These are phyloP conservation scores for Carpinus fangiana DNA, from an alignment of 306 rosid genomes.

Conservation along the genomic window DNA sequence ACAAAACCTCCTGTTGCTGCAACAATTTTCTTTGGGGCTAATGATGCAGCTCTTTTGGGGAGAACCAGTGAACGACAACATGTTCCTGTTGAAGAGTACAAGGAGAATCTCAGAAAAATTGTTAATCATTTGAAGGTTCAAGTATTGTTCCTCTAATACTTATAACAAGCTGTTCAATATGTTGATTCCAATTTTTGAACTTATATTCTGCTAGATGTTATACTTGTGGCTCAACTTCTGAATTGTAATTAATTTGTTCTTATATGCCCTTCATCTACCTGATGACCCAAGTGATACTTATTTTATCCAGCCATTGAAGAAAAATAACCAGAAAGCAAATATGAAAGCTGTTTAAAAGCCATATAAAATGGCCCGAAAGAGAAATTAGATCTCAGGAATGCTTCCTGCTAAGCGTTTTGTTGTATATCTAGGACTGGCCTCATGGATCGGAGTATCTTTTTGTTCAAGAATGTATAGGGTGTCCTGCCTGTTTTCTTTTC, in stretches of 20 bases:
- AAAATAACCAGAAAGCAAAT: not conserved
- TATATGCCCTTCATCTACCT: slow-evolving; percentile 8
- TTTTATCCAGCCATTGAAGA: not conserved
- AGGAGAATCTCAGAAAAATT: slow-evolving; percentile 65
- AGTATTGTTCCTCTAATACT: slow-evolving; percentile 14
- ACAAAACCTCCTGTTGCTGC: slow-evolving; percentile 59
- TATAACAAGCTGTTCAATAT: slow-evolving; percentile 7
- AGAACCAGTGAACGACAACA: slow-evolving; percentile 69
- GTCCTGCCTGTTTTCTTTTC: not conserved
- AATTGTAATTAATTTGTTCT: not conserved
- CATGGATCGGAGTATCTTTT: not conserved
- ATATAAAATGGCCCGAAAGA: slow-evolving; percentile 11
- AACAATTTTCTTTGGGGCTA: slow-evolving; percentile 89
- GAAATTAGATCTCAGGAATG: not conserved
- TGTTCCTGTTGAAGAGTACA: slow-evolving; percentile 81
- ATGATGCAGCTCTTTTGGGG: slow-evolving; percentile 78
- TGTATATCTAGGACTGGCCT: slow-evolving; percentile 8
- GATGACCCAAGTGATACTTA: slow-evolving; percentile 11
- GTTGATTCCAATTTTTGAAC: slow-evolving; percentile 3
- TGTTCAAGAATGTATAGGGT: not conserved
- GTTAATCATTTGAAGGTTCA: slow-evolving; percentile 77
- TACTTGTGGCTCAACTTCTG: not conserved
- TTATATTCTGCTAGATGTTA: not conserved
- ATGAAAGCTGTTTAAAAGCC: slow-evolving; percentile 7
- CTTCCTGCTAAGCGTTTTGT: not conserved